Percentiles rank a stretch among this genome's conserved stretches.
Conservation (phyloP, 345 rosid species). For the Firmiana major region DNA sequence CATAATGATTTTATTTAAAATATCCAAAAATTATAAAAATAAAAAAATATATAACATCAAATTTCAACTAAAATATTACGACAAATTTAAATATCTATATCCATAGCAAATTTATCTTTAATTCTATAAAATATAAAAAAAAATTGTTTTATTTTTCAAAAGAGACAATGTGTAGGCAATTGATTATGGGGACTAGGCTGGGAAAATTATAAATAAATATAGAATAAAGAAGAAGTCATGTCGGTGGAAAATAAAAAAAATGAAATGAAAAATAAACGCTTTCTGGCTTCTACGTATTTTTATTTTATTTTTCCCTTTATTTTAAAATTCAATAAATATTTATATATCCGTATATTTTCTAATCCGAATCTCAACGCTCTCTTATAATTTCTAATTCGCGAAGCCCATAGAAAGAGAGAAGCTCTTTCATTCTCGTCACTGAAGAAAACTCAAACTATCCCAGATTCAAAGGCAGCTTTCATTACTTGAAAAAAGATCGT, state of each 20-base stretch:
- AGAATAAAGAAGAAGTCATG: not conserved
- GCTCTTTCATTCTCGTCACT: not conserved
- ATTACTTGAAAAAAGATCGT: not conserved
- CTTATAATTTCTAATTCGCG: not conserved
- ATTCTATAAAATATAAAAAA: not conserved
- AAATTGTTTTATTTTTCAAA: not conserved
- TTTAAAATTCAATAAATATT: not conserved
- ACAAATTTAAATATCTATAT: no score
- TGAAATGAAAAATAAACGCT: not conserved
- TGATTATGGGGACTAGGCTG: not conserved
- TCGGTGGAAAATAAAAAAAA: conserved; percentile 23
- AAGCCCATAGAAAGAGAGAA: not conserved
- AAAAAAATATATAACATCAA: no score
- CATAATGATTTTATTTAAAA: no score
- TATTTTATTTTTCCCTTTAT: not conserved
- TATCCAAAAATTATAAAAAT: no score
- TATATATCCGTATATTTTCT: not conserved
- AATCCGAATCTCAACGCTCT: conserved; percentile 8
- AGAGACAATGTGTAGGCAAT: not conserved
- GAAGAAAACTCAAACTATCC: not conserved
- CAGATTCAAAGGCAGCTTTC: conserved; percentile 5
- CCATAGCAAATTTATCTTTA: not conserved
- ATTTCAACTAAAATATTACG: no score
- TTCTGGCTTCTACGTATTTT: not conserved
- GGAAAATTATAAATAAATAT: no score